Conservation (phyloP, 768 basidiomycete species). For the Hygrocybe punicea region DNA sequence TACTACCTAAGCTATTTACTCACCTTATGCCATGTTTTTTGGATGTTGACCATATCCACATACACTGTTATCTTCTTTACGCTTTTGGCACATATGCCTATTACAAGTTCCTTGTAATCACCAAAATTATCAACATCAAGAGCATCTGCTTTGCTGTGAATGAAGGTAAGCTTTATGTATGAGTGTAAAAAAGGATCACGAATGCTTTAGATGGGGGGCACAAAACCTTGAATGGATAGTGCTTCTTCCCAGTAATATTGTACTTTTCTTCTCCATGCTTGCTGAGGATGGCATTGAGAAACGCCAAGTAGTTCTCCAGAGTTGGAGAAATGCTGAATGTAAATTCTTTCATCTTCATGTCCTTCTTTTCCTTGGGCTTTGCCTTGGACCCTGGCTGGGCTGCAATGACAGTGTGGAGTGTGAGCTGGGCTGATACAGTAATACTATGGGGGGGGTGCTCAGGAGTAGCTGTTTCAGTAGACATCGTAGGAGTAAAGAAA, state of each 20-base stretch:
- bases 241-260: constrained; percentile 2
- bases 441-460: background rate
- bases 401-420: background rate
- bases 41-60: constrained; percentile 7
- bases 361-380: constrained; percentile 11
- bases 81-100: constrained; percentile 3
- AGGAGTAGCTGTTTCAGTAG: background rate
- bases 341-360: constrained; percentile 12
- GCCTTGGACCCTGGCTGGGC: background rate
- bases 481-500: background rate
- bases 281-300: constrained; percentile 8
- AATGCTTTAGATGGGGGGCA: background rate
- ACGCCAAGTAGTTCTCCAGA: background rate
- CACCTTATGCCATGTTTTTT: background rate
- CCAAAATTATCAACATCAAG: constrained; percentile 14
- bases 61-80: constrained; percentile 13
- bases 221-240: constrained; percentile 10
- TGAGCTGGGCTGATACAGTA: background rate
- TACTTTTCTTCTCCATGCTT: constrained; percentile 15
- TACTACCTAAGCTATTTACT: background rate
- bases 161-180: background rate
- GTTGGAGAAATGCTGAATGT: background rate
- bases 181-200: background rate
- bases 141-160: constrained; percentile 18
- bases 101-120: constrained; percentile 14